Evolutionary conservation across 345 rosid genomes (phyloP).

Genomic region (Eutrema heterophyllum): DNA sequence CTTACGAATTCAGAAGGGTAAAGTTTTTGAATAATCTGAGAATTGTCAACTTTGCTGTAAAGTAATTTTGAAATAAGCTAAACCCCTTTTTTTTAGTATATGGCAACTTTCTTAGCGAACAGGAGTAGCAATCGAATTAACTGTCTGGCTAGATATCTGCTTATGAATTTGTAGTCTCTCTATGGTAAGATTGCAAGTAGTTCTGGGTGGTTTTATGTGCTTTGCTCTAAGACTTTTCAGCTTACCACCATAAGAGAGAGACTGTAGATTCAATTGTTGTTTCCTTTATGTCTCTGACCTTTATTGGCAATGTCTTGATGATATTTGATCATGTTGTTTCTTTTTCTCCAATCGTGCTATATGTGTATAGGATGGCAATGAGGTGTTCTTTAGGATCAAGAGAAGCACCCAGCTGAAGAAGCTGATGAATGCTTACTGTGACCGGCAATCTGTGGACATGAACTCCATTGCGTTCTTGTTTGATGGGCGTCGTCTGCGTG

Average conservation of each 20-base stretch:
- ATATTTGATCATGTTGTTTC: conserved; percentile 35
- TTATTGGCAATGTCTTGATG: neutral
- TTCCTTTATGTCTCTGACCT: neutral
- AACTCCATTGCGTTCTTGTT: conserved; percentile 80
- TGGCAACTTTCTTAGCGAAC: neutral
- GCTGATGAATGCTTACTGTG: conserved; percentile 90
- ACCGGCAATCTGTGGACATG: conserved; percentile 69
- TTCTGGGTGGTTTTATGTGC: neutral
- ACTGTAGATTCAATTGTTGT: neutral
- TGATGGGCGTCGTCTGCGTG: conserved; percentile 84
- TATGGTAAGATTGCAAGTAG: neutral
- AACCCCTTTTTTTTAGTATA: neutral
- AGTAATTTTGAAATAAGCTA: neutral
- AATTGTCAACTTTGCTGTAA: neutral
- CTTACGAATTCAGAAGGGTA: neutral
- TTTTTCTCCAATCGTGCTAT: neutral
- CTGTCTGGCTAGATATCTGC: neutral
- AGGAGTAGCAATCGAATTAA: neutral
- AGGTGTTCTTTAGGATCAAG: conserved; percentile 81
- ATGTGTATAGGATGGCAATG: conserved; percentile 68
- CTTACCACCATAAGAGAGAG: neutral
- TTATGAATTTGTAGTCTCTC: neutral
- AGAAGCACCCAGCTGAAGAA: conserved; percentile 84
- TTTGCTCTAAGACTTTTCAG: neutral
- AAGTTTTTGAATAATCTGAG: neutral